Evolutionary conservation across 768 basidiomycete genomes (phyloP), one percentile per base, ranked within the genome.

Genomic region (Podaxis sp.): DNA sequence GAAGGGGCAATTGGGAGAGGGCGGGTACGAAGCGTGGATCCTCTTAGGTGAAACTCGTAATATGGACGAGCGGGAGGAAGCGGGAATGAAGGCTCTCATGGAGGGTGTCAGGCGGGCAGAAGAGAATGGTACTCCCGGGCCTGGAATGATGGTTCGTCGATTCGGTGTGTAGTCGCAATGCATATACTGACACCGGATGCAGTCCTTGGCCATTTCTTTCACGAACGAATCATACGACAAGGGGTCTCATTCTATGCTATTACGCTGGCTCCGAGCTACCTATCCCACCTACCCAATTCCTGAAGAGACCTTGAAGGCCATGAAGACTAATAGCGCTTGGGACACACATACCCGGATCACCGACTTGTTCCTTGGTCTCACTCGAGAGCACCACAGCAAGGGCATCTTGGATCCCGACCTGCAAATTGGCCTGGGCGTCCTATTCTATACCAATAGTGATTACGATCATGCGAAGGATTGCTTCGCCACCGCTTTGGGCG

Each of bases 191-290:
- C 36, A 39, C 22, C 12, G 8, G 55, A 28, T 19, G 44, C 68
- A 98, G 96, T 95, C 95, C 5, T 84, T 98, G 38, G 95, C 96
- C 1, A 95, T 98, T 66, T 95, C 94, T 8, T 99, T 93, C 74
- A 96, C 96, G 36, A 99, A 99, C 69, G 96, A 99, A 76, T 86
- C 86, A 0, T 90, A 88, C 68, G 96, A 99, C 68, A 82, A 90
- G 11, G 95, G 88, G 6, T 90, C 96, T 2, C 87, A 96, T 70
- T 78, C 87, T 0, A 92, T 89, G 80, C 83, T 99, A 15, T 83
- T 96, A 54, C 89, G 89, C 36, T 98, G 94, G 92, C 79, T 98
- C 55, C 77, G 78, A 59, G 84, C 88, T 40, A 84, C 83, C 52
- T 89, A 84, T 74, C 90, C 86, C 8, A 78, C 77, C 22, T 79